Percentiles rank a stretch among this genome's conserved stretches.
Evolutionary conservation across 2,329 filamentous ascomycete species (phyloP).

Genomic region (Colletotrichum gloeosporioides): DNA sequence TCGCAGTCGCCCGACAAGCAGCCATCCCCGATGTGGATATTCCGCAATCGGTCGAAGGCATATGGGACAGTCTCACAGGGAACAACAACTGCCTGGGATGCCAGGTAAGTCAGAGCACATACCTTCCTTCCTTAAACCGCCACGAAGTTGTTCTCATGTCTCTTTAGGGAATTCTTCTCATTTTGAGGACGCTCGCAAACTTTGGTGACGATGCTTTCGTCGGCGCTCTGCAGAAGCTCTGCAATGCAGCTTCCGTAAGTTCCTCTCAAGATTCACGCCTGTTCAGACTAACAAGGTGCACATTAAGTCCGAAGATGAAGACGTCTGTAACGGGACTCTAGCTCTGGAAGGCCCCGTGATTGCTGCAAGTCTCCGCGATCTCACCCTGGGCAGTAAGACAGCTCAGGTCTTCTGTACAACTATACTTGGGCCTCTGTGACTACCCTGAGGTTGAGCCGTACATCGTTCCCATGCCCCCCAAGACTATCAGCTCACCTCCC

Average conservation of each 20-base stretch:
- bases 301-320: background rate
- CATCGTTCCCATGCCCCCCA: background rate
- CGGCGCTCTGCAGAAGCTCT: background rate
- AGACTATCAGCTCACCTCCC: background rate
- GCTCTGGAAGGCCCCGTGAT: background rate
- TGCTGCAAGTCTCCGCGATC: background rate
- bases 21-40: accelerated
- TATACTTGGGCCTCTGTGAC: background rate
- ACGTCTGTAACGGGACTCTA: background rate
- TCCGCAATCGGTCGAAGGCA: background rate
- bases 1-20: background rate
- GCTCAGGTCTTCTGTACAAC: background rate
- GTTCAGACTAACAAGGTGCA: background rate
- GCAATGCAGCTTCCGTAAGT: background rate
- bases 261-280: accelerated
- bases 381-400: background rate
- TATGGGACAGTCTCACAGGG: background rate
- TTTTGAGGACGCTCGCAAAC: background rate
- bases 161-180: background rate
- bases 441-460: background rate
- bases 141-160: background rate
- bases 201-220: background rate
- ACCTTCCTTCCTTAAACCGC: accelerated
- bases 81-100: background rate
- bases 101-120: background rate